Percentiles rank a stretch among this genome's conserved stretches.
Evolutionary conservation across 345 rosid genomes (phyloP).

Genomic region (Toxicodendron radicans): DNA sequence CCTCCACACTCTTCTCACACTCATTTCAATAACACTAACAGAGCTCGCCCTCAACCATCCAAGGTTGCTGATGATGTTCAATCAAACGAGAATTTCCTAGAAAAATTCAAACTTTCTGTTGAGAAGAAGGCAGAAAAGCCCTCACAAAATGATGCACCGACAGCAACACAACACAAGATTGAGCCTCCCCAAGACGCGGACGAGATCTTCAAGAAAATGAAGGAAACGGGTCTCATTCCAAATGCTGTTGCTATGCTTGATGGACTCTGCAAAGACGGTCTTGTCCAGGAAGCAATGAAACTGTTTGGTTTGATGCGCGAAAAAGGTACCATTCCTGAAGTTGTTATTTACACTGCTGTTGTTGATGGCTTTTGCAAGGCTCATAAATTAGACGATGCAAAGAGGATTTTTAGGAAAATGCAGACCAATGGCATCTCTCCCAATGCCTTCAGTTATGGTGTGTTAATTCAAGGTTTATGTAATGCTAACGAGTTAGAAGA

Average conservation of each 20-base stretch:
- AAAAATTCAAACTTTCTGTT: conserved; percentile 59
- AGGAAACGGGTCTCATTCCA: conserved; percentile 87
- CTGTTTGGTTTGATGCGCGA: conserved; percentile 81
- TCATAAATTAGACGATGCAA: conserved; percentile 72
- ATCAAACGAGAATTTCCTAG: conserved; percentile 59
- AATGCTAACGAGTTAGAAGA: conserved; percentile 55
- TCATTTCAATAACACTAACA: background rate
- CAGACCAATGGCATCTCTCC: conserved; percentile 61
- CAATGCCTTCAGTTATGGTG: conserved; percentile 64
- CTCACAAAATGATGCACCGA: conserved; percentile 8
- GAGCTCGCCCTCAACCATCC: background rate
- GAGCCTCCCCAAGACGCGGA: conserved; percentile 47
- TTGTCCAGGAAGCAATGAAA: conserved; percentile 87
- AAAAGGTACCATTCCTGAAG: conserved; percentile 86
- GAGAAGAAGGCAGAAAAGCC: conserved; percentile 31
- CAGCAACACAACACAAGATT: conserved; percentile 28
- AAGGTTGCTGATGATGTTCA: conserved; percentile 25
- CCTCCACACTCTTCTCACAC: conserved; percentile 2
- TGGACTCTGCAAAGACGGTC: conserved; percentile 93
- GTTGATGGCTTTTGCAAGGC: conserved; percentile 90
- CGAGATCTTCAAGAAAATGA: conserved; percentile 79
- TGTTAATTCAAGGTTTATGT: conserved; percentile 68
- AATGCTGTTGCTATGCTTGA: conserved; percentile 96
- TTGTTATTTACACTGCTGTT: conserved; percentile 88
- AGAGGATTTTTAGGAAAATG: conserved; percentile 86